Conservation (phyloP, 2,329 filamentous ascomycete species). For the Fusarium temperatum region DNA sequence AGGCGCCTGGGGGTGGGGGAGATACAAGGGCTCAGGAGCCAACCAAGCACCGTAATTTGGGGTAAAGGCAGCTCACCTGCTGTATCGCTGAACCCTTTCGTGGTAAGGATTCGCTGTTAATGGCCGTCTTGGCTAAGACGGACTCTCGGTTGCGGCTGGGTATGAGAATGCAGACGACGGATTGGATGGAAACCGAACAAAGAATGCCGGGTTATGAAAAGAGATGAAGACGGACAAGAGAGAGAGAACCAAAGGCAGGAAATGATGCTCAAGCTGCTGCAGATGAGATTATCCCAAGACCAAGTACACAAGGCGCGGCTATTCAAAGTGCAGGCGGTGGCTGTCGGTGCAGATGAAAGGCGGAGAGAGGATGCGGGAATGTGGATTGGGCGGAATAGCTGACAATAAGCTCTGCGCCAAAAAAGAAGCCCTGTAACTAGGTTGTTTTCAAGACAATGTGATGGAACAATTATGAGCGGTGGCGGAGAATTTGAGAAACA, state of each 20-base stretch:
- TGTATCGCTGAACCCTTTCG: conserved; percentile 15
- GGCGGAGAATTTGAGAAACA: conserved; percentile 5
- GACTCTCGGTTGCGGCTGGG: conserved; percentile 33
- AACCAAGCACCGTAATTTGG: conserved; percentile 29
- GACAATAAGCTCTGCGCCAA: background rate
- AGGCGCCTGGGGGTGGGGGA: conserved; percentile 32
- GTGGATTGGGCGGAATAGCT: background rate
- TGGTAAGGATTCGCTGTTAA: conserved; percentile 18
- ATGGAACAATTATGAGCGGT: conserved; percentile 13
- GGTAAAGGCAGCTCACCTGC: conserved; percentile 24
- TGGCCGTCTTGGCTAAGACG: conserved; percentile 14
- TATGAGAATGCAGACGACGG: conserved; percentile 15
- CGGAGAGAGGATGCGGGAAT: background rate
- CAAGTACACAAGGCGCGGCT: conserved; percentile 1
- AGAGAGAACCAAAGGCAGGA: background rate
- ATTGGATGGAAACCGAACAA: conserved; percentile 4
- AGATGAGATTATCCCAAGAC: background rate
- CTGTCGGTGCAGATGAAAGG: conserved; percentile 17
- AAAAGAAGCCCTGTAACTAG: background rate
- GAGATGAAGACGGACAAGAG: background rate
- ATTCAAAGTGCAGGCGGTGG: conserved; percentile 9
- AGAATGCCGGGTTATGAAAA: background rate
- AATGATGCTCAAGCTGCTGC: background rate
- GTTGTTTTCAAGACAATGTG: conserved; percentile 9
- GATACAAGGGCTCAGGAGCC: conserved; percentile 22